Percentiles rank a stretch among this genome's conserved stretches.
These are phyloP conservation scores for Fusarium albidum DNA, from an alignment of 2,329 filamentous ascomycete genomes.

Conservation along the genomic window DNA sequence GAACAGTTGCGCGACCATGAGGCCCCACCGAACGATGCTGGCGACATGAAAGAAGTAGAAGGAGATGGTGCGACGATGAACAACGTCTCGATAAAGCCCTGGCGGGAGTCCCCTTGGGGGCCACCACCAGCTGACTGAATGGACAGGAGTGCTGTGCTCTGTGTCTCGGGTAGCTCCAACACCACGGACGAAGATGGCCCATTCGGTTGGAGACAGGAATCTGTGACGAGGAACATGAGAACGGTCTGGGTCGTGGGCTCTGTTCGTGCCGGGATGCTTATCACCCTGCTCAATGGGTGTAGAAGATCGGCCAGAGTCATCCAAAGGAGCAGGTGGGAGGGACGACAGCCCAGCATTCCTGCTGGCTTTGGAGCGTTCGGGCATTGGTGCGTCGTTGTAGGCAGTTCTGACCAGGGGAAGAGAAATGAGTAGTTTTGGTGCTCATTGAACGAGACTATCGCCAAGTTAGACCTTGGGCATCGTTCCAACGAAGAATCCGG, in stretches of 20 bases:
- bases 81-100: constrained; percentile 59
- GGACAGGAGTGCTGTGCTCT: constrained; percentile 53
- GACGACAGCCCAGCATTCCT: neutral
- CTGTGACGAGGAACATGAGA: constrained; percentile 41
- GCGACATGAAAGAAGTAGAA: constrained; percentile 54
- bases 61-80: constrained; percentile 54
- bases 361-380: neutral
- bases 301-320: neutral
- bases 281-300: neutral
- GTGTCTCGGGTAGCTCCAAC: constrained; percentile 56
- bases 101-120: constrained; percentile 56
- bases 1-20: constrained; percentile 59
- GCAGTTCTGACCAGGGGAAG: neutral
- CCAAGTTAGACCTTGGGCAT: neutral
- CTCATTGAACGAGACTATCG: neutral
- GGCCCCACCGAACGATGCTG: constrained; percentile 52
- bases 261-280: neutral
- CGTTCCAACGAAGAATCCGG: neutral
- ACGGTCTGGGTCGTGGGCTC: neutral
- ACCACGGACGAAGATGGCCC: constrained; percentile 56
- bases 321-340: neutral
- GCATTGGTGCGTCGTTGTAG: neutral
- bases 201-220: constrained; percentile 54
- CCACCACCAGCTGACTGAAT: constrained; percentile 54
- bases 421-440: neutral